A percentile compares a stretch with the other conserved stretches of the same genome.
phyloP scores from a whole-genome alignment of 1,284 basidiomycete genomes.

The Tremellales sp. region DNA sequence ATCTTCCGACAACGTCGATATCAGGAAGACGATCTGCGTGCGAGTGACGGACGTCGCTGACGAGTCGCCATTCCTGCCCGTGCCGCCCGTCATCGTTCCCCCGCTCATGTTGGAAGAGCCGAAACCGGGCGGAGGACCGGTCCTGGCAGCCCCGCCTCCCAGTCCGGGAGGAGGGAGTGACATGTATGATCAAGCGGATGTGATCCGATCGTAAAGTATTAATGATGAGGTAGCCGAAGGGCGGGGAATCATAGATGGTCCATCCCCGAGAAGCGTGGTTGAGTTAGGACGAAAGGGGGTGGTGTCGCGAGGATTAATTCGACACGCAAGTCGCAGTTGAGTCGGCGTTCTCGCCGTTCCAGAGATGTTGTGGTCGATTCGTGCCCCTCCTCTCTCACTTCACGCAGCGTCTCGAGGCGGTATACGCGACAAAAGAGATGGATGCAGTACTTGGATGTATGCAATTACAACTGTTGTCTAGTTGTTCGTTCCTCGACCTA shows the following conservation, averaged over 20 bases:
- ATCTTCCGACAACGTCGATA: conserved; percentile 89
- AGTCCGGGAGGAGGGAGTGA: conserved; percentile 44
- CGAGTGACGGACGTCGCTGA: conserved; percentile 47
- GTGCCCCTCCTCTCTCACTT: no score
- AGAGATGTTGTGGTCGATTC: no score
- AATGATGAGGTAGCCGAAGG: background rate
- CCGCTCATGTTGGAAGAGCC: conserved; percentile 17
- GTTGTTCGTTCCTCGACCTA: no score
- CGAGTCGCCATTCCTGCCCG: conserved; percentile 12
- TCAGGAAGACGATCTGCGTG: conserved; percentile 77
- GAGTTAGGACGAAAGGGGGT: background rate
- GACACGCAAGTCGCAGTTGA: background rate
- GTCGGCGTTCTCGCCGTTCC: background rate
- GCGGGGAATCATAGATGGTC: background rate
- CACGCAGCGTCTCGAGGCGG: no score
- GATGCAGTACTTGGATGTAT: no score
- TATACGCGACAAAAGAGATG: no score
- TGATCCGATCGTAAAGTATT: background rate
- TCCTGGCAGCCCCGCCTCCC: conserved; percentile 44
- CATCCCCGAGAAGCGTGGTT: background rate
- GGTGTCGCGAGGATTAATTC: no score
- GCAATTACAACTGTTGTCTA: no score
- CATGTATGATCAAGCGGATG: conserved; percentile 12
- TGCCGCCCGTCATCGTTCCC: conserved; percentile 11
- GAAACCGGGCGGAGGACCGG: conserved; percentile 46